Conservation (phyloP, 192 early-diverging fungal genomes). For the Pilobolus umbonatus region DNA sequence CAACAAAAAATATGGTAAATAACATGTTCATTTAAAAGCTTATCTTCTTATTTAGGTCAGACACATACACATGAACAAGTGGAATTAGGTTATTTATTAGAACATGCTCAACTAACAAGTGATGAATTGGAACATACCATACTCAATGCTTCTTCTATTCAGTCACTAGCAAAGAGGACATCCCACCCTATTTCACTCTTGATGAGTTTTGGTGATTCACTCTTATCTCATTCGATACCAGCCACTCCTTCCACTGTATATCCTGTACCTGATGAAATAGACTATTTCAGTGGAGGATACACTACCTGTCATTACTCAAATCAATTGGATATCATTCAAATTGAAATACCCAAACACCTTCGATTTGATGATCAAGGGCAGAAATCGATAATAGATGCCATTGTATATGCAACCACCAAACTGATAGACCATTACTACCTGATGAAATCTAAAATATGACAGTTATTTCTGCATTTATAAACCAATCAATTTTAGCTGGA, state of each 20-base stretch:
- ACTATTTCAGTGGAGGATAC: constrained; percentile 7
- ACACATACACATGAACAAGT: constrained; percentile 3
- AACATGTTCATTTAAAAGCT: background rate
- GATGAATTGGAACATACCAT: background rate
- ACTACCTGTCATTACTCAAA: background rate
- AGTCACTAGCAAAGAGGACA: background rate
- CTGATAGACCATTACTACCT: too few relatives aligned
- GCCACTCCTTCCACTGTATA: constrained; percentile 1
- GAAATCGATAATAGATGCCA: too few relatives aligned
- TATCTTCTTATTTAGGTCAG: background rate
- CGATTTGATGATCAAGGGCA: too few relatives aligned
- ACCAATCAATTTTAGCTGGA: too few relatives aligned
- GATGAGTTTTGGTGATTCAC: background rate
- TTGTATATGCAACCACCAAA: too few relatives aligned
- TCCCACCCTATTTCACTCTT: background rate
- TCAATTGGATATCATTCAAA: constrained; percentile 3
- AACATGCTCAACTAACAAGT: background rate
- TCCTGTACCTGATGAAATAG: background rate
- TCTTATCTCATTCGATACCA: background rate
- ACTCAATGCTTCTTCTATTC: constrained; percentile 5
- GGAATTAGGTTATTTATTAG: constrained; percentile 3
- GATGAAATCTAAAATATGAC: too few relatives aligned
- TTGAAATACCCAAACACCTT: background rate
- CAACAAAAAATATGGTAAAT: background rate
- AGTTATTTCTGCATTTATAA: too few relatives aligned